Base-by-base conservation (phyloP, 257 asterid species). In the Dorcoceras hygrometricum region DNA sequence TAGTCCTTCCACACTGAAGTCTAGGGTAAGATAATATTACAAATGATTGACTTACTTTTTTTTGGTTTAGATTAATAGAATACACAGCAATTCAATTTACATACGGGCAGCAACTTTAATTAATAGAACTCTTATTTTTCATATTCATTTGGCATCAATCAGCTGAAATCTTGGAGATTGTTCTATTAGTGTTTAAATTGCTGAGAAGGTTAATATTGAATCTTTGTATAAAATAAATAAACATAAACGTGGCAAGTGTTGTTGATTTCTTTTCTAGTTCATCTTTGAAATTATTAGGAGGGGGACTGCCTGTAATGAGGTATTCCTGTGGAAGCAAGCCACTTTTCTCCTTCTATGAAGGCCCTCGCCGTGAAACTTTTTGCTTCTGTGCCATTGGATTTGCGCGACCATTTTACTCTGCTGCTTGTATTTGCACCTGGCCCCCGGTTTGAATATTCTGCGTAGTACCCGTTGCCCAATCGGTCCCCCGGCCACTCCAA, bases 1-100 rank as follows among this genome's bases (percentile, higher is more conserved):
- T 66, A 96, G 89, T 18, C 97, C 96, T 50, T 74, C 94, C 66
- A 83, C 92, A 50, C 80, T 88, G 27, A 94, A 84, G 80, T 90
- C 97, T 60, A 84, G 96, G 80, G 99, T 94, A 85, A 88, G 97
- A 76, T 54, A 63, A 32, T 75, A 3, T 54, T 61, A 34, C 29
- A 29, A 53, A 70, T 48, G 31, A 59, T 64, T 57, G 32, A 2
- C 67, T 27, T 61, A 68, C 59, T 55, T 53, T 24, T 39, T 56
- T 65, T 55, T 46, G 68, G 43, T 58, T 53, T n/a, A 59, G 25
- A 22, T 64, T 32, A 54, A 27, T 60, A 59, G 11, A 46, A 16
- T 72, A 7, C 18, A 46, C 20, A 7, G 14, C 25, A 6, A 46
- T 55, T 70, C 66, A 68, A 51, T 62, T 62, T 39, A 65, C 59